Percentiles rank a stretch among this genome's conserved stretches.
Evolutionary conservation across 768 basidiomycete genomes (phyloP).

Genomic region (Coprinopsis cinerea): DNA sequence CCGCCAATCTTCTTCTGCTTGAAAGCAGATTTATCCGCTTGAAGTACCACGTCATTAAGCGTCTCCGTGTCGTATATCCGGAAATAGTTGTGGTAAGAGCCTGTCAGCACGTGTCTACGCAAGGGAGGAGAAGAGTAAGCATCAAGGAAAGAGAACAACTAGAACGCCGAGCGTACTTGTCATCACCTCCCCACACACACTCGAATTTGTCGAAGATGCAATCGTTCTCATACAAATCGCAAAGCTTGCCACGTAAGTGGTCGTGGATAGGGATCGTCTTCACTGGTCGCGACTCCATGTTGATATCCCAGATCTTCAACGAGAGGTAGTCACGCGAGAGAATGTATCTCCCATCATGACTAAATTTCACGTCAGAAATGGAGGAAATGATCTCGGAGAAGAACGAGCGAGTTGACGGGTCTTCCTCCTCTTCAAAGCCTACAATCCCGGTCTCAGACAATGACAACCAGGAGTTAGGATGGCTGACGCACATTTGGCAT

Average conservation of each 20-base stretch:
- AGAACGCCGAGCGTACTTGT: conserved; percentile 60
- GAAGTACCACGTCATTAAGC: conserved; percentile 83
- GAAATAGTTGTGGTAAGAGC: conserved; percentile 99
- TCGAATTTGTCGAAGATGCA: conserved; percentile 99
- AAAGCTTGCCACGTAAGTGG: conserved; percentile 93
- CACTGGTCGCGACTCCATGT: conserved; percentile 94
- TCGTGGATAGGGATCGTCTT: conserved; percentile 99
- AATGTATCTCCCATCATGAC: conserved; percentile 94
- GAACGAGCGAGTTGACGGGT: conserved; percentile 95
- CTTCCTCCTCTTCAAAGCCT: conserved; percentile 99
- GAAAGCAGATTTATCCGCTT: conserved; percentile 99
- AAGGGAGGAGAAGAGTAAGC: conserved; percentile 8
- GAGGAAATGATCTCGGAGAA: conserved; percentile 99
- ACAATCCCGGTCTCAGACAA: conserved; percentile 16
- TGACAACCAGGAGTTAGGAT: conserved; percentile 4
- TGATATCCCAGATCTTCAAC: conserved; percentile 99
- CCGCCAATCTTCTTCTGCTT: conserved; percentile 99
- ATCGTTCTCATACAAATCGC: conserved; percentile 98
- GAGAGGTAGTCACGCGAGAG: conserved; percentile 96
- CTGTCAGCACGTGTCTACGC: conserved; percentile 89
- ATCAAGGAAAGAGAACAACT: conserved; percentile 14
- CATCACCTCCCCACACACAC: conserved; percentile 96
- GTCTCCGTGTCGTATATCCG: conserved; percentile 96
- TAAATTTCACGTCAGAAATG: conserved; percentile 99
- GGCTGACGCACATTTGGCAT: conserved; percentile 80